Evolutionary conservation across 352 stramenopile genomes (phyloP), one percentile per base, ranked within the genome.

Genomic region (Sclerospora graminicola): DNA sequence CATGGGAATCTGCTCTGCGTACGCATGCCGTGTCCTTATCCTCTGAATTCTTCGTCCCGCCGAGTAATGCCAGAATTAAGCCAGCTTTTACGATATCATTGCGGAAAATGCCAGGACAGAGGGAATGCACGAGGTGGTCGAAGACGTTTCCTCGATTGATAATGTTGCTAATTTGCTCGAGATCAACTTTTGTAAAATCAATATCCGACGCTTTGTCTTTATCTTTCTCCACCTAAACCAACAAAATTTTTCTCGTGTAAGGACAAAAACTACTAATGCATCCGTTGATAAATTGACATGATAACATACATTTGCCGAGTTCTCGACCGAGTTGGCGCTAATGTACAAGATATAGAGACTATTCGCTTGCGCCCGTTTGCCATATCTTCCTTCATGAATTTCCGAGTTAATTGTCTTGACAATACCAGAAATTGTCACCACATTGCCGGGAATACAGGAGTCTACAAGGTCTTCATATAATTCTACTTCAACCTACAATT

Each of bases 11-110:
- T 10, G 71, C 79, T 60, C 95, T 61, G 19, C 95, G 90, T 23
- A 79, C 65, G 33, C 69, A 76, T n/a, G 65, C 48, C 15, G 50
- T 48, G 15, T 76, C 64, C 38, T 82, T 78, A 31, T 79, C 69
- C 33, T 83, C 67, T 3, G 68, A 62, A 20, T 73, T 71, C 1
- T 63, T 53, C n/a, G 95, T 97, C 5, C 95, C 95, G 14, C 95
- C 95, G 19, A 98, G 80, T 4, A 99, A 67, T 31, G 80, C 89
- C 4, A 99, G 68, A n/a, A 98, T 59, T 8, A 99, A 75, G 0
- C 95, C 95, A 7, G 80, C 80, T 67, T 99, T 99, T n/a, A 98
- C 94, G 34, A 97, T 59, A 52, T 99, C 92, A 56, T 99, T 96
- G 30, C 96, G 93, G 64, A 97, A 97, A 46, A 99, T 99, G 9